Percentiles rank a stretch among this genome's conserved stretches.
phyloP scores from a whole-genome alignment of 345 rosid species.

The Eucalyptus tenuipes region DNA sequence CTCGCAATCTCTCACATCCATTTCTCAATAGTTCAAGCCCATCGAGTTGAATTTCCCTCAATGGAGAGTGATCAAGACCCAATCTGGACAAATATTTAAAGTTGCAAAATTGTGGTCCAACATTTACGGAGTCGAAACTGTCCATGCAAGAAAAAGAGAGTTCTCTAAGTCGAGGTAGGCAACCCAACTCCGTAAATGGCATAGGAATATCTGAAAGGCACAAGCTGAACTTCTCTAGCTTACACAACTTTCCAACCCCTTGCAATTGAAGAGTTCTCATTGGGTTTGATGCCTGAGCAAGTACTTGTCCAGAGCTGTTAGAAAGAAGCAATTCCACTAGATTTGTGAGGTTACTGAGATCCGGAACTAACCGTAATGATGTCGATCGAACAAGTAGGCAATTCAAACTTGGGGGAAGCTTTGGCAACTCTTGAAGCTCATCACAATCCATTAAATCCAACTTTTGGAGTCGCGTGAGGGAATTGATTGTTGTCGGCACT shows the following conservation, averaged over 20 bases:
- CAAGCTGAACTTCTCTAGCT: not conserved
- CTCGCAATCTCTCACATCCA: fast-evolving
- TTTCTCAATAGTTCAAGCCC: not conserved
- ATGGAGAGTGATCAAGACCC: not conserved
- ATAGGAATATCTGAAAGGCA: not conserved
- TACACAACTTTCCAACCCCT: not conserved
- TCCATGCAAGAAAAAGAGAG: not conserved
- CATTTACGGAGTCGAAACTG: fast-evolving
- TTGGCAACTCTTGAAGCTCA: not conserved
- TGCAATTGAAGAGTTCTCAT: not conserved
- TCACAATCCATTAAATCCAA: fast-evolving
- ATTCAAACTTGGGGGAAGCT: not conserved
- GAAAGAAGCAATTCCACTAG: fast-evolving
- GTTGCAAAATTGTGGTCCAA: not conserved
- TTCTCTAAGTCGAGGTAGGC: not conserved
- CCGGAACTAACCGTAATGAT: not conserved
- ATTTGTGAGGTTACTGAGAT: not conserved
- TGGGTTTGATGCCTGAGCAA: not conserved
- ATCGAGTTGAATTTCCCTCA: not conserved
- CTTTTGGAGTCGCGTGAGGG: not conserved
- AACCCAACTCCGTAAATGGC: not conserved
- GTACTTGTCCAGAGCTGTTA: not conserved
- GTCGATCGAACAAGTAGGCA: fast-evolving
- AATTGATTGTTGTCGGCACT: not conserved
- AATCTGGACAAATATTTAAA: not conserved